phyloP scores from a whole-genome alignment of 2,329 filamentous ascomycete genomes.

The Dendrostoma leiphaemia region DNA sequence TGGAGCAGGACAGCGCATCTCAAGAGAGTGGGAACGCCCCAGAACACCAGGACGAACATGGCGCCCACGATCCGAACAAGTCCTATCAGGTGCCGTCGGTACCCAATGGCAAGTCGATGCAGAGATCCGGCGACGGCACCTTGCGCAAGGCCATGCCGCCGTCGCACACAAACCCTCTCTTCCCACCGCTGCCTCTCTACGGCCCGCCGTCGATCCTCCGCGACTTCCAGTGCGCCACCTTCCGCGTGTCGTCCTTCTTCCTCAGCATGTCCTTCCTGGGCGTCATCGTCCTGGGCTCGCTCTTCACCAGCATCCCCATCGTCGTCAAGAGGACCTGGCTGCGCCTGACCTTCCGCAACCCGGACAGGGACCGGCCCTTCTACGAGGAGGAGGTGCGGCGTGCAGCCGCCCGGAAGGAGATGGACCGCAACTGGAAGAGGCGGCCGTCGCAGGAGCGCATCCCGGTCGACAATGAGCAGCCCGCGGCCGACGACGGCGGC shows the following conservation, averaged over 20 bases:
- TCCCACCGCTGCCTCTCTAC: constrained; percentile 81
- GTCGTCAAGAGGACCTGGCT: constrained; percentile 48
- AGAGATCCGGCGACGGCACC: constrained; percentile 46
- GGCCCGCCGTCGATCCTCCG: constrained; percentile 68
- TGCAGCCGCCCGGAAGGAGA: constrained; percentile 52
- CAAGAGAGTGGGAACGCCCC: constrained; percentile 28
- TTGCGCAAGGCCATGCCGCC: constrained; percentile 54
- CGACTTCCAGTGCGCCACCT: constrained; percentile 62
- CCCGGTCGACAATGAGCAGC: constrained; percentile 41
- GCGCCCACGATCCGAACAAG: constrained; percentile 31
- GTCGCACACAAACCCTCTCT: constrained; percentile 74
- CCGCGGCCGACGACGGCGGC: constrained; percentile 44
- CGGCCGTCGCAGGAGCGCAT: constrained; percentile 34
- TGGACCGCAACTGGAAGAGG: constrained; percentile 62
- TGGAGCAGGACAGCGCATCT: constrained; percentile 30
- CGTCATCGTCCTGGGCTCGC: constrained; percentile 71
- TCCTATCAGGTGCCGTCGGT: constrained; percentile 18
- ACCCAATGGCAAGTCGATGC: constrained; percentile 33
- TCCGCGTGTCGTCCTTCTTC: constrained; percentile 68
- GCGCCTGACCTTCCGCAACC: constrained; percentile 57
- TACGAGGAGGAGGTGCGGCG: constrained; percentile 68
- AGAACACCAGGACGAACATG: constrained; percentile 21
- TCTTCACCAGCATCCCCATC: constrained; percentile 63
- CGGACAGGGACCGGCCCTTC: constrained; percentile 63
- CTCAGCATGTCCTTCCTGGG: constrained; percentile 76